Base-by-base conservation (phyloP, 2,329 filamentous ascomycete species). In the Talaromyces pinophilus region DNA sequence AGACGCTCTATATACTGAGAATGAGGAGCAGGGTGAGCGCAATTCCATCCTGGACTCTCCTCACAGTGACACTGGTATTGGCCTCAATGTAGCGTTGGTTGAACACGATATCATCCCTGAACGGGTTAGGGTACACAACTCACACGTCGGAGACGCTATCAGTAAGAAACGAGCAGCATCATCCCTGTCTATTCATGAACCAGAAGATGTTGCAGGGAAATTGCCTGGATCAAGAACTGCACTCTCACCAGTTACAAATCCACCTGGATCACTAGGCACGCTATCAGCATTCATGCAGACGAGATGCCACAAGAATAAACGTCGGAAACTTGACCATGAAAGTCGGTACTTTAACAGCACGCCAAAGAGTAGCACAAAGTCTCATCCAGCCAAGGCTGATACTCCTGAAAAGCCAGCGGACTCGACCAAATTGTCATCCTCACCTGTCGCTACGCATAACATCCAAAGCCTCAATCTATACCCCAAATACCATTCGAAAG, bases 201-300 rank as follows among this genome's bases (percentile, higher is more conserved):
- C 46, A 42, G 28, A 13, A 10, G 17, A 11, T 25, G 3, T 50
- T 25, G 15, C 44, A 38, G 19, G 30, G 22, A 50, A n/a, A 28
- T 7, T 17, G 5, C 5, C 22, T 33, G 15, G 19, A 44, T n/a
- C 35, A 44, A 15, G 10, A 2, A 33, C 1, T 7, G 5, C 10
- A 33, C 35, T 19, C 8, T 19, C 22, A n/a, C 35, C 17, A 30
- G 11, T 19, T 1, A 25, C n/a, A 25, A 19, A 38, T 13, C 30
- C 50, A n/a, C 25, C 52, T 1, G 35, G 22, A 5, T 82, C 70
- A 81, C 80, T 68, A 0, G 75, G 74, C 8, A 81, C 82, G 3
- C 71, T 87, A 35, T 77, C 81, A 5, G 82, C 79, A 33, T 87
- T 85, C 69, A 83, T 87, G 78, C 77, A 82, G 60, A 74, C 83